Base-by-base conservation (phyloP, 179 eudicot species). In the Silene vulgaris region DNA sequence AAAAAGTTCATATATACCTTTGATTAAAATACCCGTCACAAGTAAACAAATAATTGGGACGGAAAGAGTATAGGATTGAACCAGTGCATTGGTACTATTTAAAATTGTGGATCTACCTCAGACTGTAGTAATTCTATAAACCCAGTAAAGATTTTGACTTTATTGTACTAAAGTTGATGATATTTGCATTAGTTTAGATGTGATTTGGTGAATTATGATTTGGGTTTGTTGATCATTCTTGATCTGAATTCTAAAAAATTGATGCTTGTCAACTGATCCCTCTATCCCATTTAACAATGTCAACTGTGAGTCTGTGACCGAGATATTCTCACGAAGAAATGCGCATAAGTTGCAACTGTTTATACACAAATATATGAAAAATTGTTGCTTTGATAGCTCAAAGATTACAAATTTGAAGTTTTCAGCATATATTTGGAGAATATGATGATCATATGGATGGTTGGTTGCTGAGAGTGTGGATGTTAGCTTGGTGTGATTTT, bases 161-260 rank as follows among this genome's bases (percentile, higher is more conserved):
- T 63, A 26, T 62, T 62, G 66, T 32, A 30, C 70, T 66, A 66
- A 66, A 66, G 8, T 66, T 66, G 50, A 14, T 32, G 48, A 66
- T 32, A 16, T 66, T 66, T 30, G 19, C 7, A 35, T 16, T 30
- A 66, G 48, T 66, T 66, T 30, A 29, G 70, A 16, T 35, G 48
- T 4, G 21, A 32, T 30, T 30, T 66, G 48, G 8, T 65, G 69
- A 35, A 30, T 12, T 17, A 2, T 65, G 69, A 28, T 29, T 65
- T 65, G 20, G 69, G 45, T 3, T 66, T 32, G 48, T 32, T 66
- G 23, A 35, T 66, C 12, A 66, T 32, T n/a, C 21, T 35, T 66
- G 23, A 32, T 66, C 48, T 66, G 71, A 66, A 66, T 66, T 66
- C 13, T 66, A 17, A 63, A 28, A 2, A 5, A 63, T 0, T 3